Evolutionary conservation across 768 basidiomycete genomes (phyloP), one percentile per base, ranked within the genome.

Genomic region (Lactarius sp.): DNA sequence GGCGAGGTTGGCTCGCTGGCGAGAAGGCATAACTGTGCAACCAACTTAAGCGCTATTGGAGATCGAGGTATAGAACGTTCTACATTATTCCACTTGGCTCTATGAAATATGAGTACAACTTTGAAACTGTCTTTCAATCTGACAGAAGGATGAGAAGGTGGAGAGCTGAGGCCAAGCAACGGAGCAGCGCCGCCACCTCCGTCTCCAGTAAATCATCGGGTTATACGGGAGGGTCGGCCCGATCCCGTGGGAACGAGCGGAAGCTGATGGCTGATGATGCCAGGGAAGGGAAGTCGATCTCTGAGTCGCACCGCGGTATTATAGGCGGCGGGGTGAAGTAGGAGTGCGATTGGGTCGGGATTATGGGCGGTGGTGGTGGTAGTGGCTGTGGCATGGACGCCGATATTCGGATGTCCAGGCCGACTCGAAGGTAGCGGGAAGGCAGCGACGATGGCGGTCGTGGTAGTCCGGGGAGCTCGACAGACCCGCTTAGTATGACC

Each of bases 401-500:
- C 41, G 47, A 27, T 49, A 10, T 4, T 10, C 10, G 22, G 47
- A 13, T 4, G 10, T 49, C 12, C 10, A 13, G 47, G 47, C 20
- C 10, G 14, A 49, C 22, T 49, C 12, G 47, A 8, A 54, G 14
- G 20, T 31, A 4, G 56, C 13, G 7, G 46, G 44, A 5, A 33
- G 10, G 27, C 7, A 13, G n/a, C 2, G 18, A 31, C 1, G 53
- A 36, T 9, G 34, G 10, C 7, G 44, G 33, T 9, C 5, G 9
- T 34, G 49, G 49, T 13, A 57, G 27, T 8, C 55, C 61, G 8
- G 61, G 55, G 12, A 62, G 56, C 20, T 9, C 56, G 20, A 37
- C n/a, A 4, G 50, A 6, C 1, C 16, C n/a, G 2, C 18, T 36
- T 12, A 59, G 20, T 27, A 62, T 8, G 37, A 9, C 31, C 4